These are phyloP conservation scores for Citrullus amarus DNA, from an alignment of 306 rosid species.

Conservation along the genomic window DNA sequence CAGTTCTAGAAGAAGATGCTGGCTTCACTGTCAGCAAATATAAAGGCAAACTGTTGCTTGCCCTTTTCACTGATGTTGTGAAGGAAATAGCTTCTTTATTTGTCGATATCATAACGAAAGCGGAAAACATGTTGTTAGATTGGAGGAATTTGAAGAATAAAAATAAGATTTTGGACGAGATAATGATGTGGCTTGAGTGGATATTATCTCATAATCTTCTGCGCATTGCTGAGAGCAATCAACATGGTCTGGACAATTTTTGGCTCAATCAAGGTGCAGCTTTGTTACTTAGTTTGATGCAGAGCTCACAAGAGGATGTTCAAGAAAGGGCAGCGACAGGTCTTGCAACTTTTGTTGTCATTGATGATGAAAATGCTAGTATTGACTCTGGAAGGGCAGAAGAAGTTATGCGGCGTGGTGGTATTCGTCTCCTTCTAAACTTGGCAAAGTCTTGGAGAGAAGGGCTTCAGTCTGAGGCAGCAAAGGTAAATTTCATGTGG, in stretches of 20 bases:
- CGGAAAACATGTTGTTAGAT: slow-evolving; percentile 70
- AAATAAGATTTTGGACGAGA: slow-evolving; percentile 60
- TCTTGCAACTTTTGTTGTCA: slow-evolving; percentile 97
- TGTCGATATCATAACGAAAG: slow-evolving; percentile 49
- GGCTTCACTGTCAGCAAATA: slow-evolving; percentile 50
- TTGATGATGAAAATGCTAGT: slow-evolving; percentile 96
- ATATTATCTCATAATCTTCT: slow-evolving; percentile 89
- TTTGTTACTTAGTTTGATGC: slow-evolving; percentile 89
- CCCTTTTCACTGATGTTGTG: slow-evolving; percentile 68
- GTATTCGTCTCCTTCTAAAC: slow-evolving; percentile 82
- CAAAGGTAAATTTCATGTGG: slow-evolving; percentile 47
- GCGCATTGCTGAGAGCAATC: slow-evolving; percentile 95
- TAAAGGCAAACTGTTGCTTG: slow-evolving; percentile 65
- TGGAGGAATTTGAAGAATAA: slow-evolving; percentile 60
- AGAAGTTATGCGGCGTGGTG: slow-evolving; percentile 96
- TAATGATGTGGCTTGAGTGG: slow-evolving; percentile 97
- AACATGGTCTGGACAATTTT: slow-evolving; percentile 73
- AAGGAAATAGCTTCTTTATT: slow-evolving; percentile 69
- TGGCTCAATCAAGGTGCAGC: slow-evolving; percentile 97
- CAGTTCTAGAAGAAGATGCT: slow-evolving; percentile 64
- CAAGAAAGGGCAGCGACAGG: slow-evolving; percentile 99
- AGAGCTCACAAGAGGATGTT: slow-evolving; percentile 94
- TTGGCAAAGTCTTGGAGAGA: slow-evolving; percentile 95
- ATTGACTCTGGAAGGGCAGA: slow-evolving; percentile 91
- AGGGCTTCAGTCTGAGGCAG: slow-evolving; percentile 98